Conservation (phyloP, 2,329 filamentous ascomycete species). For the Parascedosporium putredinis region DNA sequence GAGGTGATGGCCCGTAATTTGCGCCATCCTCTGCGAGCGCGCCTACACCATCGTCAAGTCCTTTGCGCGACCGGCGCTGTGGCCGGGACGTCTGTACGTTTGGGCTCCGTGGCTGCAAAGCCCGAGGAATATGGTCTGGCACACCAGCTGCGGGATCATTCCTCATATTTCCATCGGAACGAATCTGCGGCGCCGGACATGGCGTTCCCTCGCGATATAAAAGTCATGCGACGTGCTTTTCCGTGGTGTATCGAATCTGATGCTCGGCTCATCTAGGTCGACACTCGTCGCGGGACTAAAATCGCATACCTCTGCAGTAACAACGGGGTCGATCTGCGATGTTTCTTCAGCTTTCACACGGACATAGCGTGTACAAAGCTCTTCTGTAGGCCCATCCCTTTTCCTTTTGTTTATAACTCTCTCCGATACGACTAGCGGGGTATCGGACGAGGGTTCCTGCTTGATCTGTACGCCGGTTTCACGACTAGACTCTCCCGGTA, state of each 20-base stretch:
- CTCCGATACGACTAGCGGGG: slow-evolving; percentile 39
- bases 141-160: not conserved
- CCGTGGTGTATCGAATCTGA: slow-evolving; percentile 3
- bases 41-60: slow-evolving; percentile 26
- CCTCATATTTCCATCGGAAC: not conserved
- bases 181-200: not conserved
- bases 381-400: slow-evolving; percentile 16
- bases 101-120: not conserved
- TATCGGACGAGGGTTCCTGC: slow-evolving; percentile 43
- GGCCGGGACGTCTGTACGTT: slow-evolving; percentile 1
- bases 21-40: slow-evolving; percentile 39
- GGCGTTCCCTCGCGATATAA: not conserved
- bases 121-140: not conserved
- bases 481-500: not conserved
- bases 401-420: slow-evolving; percentile 38
- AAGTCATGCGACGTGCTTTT: not conserved
- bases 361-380: slow-evolving; percentile 16
- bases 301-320: slow-evolving; percentile 12
- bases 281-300: slow-evolving; percentile 43
- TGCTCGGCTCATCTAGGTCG: slow-evolving; percentile 33
- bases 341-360: slow-evolving; percentile 33
- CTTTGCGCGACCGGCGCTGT: slow-evolving; percentile 13
- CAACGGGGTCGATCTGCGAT: slow-evolving; percentile 7
- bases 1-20: slow-evolving; percentile 13
- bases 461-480: slow-evolving; percentile 25